phyloP scores from a whole-genome alignment of 352 stramenopile genomes.

The Globisporangium viniferum region DNA sequence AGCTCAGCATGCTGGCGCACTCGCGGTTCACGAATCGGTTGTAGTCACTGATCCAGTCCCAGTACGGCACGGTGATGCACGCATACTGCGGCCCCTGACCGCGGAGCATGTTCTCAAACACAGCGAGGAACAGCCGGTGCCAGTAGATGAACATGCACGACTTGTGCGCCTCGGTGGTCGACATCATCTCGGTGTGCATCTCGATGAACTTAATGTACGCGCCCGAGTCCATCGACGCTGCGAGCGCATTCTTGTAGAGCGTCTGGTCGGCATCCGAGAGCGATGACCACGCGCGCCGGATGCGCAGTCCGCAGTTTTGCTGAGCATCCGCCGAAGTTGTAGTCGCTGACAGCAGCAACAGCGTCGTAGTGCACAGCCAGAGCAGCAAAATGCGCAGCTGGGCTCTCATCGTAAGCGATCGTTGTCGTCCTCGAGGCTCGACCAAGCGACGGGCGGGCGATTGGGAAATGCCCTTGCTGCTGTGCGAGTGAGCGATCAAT shows the following conservation, averaged over 20 bases:
- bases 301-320: slow-evolving; percentile 29
- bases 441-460: not conserved
- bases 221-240: slow-evolving; percentile 48
- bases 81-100: slow-evolving; percentile 40
- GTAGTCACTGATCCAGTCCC: slow-evolving; percentile 65
- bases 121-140: slow-evolving; percentile 62
- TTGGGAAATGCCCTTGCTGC: not conserved
- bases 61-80: slow-evolving; percentile 81
- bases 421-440: not conserved
- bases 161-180: slow-evolving; percentile 41
- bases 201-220: slow-evolving; percentile 58
- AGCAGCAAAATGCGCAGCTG: not conserved
- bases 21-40: slow-evolving; percentile 28
- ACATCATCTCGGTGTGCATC: slow-evolving; percentile 63
- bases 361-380: not conserved
- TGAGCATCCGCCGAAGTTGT: not conserved
- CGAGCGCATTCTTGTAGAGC: slow-evolving; percentile 45
- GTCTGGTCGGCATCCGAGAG: slow-evolving; percentile 35
- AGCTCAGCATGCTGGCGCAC: slow-evolving; percentile 44
- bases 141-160: slow-evolving; percentile 85
- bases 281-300: slow-evolving; percentile 49
- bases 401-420: not conserved
- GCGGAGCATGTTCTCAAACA: slow-evolving; percentile 84
- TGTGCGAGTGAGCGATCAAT: too few species aligned
- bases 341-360: not conserved